Conservation (phyloP, 768 basidiomycete species). For the Boletus reticulatus region DNA sequence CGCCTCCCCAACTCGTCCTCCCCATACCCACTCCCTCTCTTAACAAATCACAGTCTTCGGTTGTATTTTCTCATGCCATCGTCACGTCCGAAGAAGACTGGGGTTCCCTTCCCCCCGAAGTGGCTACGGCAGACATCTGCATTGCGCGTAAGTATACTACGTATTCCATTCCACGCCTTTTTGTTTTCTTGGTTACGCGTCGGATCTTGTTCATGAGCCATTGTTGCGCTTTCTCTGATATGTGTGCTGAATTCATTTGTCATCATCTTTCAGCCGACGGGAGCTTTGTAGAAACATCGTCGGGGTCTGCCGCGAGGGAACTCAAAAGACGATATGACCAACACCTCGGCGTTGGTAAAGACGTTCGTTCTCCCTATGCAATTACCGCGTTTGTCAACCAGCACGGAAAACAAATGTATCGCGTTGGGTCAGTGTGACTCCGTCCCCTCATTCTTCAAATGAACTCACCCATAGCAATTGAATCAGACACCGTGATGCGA, state of each 20-base stretch:
- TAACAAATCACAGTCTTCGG: constrained; percentile 40
- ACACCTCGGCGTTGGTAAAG: constrained; percentile 59
- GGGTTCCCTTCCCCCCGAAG: constrained; percentile 47
- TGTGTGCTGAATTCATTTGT: constrained; percentile 4
- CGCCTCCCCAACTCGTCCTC: constrained; percentile 36
- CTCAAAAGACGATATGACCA: constrained; percentile 77
- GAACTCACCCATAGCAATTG: not conserved
- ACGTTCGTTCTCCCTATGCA: constrained; percentile 72
- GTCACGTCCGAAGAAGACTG: constrained; percentile 34
- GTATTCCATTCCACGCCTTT: constrained; percentile 6
- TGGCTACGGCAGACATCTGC: constrained; percentile 53
- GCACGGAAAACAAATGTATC: constrained; percentile 74
- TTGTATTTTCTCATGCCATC: constrained; percentile 45
- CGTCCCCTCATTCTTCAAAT: not conserved
- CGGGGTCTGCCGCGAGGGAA: constrained; percentile 70
- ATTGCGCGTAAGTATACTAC: constrained; percentile 50
- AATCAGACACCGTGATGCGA: constrained; percentile 55
- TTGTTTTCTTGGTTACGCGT: not conserved
- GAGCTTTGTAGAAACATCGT: constrained; percentile 78
- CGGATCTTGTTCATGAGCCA: constrained; percentile 4
- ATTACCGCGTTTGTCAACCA: constrained; percentile 84
- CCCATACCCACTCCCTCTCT: constrained; percentile 40
- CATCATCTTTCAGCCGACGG: constrained; percentile 54
- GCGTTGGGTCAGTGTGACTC: constrained; percentile 61
- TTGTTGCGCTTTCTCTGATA: not conserved